Conservation (phyloP, 2,329 filamentous ascomycete genomes). For the Pleomassaria siparia region DNA sequence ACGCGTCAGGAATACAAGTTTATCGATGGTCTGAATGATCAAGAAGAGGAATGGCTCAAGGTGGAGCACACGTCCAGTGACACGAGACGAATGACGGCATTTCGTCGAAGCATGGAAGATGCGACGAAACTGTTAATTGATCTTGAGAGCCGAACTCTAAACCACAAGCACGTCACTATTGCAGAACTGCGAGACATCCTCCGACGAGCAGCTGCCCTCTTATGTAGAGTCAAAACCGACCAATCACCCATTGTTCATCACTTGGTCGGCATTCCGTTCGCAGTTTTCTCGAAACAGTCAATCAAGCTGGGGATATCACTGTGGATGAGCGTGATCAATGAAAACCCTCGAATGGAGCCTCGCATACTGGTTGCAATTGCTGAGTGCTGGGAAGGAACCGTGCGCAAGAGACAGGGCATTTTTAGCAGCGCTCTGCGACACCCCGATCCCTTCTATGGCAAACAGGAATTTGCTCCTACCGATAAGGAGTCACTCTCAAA, state of each 20-base stretch:
- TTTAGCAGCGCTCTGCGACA: conserved; percentile 75
- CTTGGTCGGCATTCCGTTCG: conserved; percentile 89
- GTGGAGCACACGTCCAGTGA: conserved; percentile 38
- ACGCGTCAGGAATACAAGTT: conserved; percentile 95
- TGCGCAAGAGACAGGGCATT: conserved; percentile 75
- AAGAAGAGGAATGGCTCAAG: conserved; percentile 64
- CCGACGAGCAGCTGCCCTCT: conserved; percentile 78
- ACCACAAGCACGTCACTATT: conserved; percentile 69
- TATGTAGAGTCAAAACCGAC: conserved; percentile 76
- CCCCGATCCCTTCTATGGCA: conserved; percentile 84
- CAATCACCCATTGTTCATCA: conserved; percentile 81
- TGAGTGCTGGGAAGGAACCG: conserved; percentile 85
- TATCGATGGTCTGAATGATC: conserved; percentile 71
- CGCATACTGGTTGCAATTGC: conserved; percentile 84
- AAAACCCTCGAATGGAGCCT: conserved; percentile 86
- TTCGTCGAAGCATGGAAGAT: conserved; percentile 50
- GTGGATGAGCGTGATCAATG: conserved; percentile 96
- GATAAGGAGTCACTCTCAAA: conserved; percentile 74
- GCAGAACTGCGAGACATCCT: conserved; percentile 78
- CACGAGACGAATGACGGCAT: conserved; percentile 16
- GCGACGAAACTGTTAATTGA: conserved; percentile 65
- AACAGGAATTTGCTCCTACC: conserved; percentile 89
- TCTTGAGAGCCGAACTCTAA: conserved; percentile 70
- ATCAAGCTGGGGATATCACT: conserved; percentile 94
- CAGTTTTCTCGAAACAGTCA: conserved; percentile 89